Base-by-base conservation (phyloP, 163 green algal species). In the Chlorella variabilis region DNA sequence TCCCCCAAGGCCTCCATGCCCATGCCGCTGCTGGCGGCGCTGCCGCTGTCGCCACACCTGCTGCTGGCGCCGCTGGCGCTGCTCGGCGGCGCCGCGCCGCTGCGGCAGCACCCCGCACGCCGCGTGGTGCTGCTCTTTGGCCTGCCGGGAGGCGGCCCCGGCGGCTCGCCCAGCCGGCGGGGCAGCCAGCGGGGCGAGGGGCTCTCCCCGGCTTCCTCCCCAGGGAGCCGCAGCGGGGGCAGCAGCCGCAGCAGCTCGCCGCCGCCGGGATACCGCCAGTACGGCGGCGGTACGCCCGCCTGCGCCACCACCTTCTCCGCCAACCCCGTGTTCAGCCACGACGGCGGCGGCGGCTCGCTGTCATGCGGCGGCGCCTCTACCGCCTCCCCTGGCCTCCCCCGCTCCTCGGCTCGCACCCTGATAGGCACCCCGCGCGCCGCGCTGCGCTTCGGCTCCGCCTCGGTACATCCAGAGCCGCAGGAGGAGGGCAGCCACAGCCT, bases 1-100 rank as follows among this genome's bases (percentile, higher is more conserved):
- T 75, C 76, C 0, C 45, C 62, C 76, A 76, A 82, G 36, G 61
- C 76, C 1, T 33, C 45, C 27, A 42, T 42, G 38, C 77, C 77
- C 36, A 45, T 85, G 41, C 80, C 80, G 4, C 61, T 85, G 34
- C 56, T 81, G 67, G 74, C 80, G 13, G 61, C 80, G 4, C 54
- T 85, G 39, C 80, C 71, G 42, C 56, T 85, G 38, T 45, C 39
- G 3, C 20, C 29, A 4, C 25, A 58, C 31, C 65, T 80, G 51
- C 21, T 77, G 38, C 66, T 85, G 51, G 71, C 58, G 9, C 80
- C 80, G 3, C 11, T 74, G 48, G 69, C 69, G 25, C 51, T 71
- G 39, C 66, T 78, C 25, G 25, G 36, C 27, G 36, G 31, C 5
- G 23, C 80, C 13, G 49, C 69, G 7, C 54, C 73, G 7, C 69